Base-by-base conservation (phyloP, 1,139 yeast species). In the Taphrina betulina region DNA sequence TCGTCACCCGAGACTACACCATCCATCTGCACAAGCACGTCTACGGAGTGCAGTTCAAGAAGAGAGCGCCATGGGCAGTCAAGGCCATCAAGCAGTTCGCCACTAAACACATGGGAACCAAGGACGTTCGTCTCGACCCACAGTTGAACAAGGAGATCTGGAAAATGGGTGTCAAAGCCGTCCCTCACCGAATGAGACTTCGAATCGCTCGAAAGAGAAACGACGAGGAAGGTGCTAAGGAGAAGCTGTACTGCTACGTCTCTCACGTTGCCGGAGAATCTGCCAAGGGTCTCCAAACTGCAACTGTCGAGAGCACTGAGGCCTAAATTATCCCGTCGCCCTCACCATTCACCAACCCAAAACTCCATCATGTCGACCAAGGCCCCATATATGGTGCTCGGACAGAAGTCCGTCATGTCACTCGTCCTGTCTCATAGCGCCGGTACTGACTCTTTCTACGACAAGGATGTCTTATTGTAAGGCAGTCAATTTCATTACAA, bases 1-100 rank as follows among this genome's bases (percentile, higher is more conserved):
- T 89, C 78, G 96, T 94, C 79, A 87, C 98, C 77, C 95, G 99
- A 80, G 99, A 94, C 82, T 94, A 94, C 89, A 94, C 98, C 83
- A 90, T 94, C 79, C 92, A 94, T 40, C 34, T 41, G 34, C 56
- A 57, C 55, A 57, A 59, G 60, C 37, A 61, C 58, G 57, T 64
- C 52, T 63, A 61, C 79, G 97, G 98, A 82, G 90, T 84, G 71
- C 85, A 88, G 78, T 92, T 92, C 95, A 94, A 92, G 85, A 87
- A 87, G 88, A 88, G 97, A 82, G 99, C 98, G 74, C 99, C 99
- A 79, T 86, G 81, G 76, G 98, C 99, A 71, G 94, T 92, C 79
- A 92, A 89, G 86, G 97, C 88, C 78, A 89, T 94, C 82, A 90
- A 88, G 83, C 90, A 87, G 79, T 94, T 94, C 75, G 96, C 98